phyloP scores from a whole-genome alignment of 2,329 filamentous ascomycete species.

The Purpureocillium takamizusanense region DNA sequence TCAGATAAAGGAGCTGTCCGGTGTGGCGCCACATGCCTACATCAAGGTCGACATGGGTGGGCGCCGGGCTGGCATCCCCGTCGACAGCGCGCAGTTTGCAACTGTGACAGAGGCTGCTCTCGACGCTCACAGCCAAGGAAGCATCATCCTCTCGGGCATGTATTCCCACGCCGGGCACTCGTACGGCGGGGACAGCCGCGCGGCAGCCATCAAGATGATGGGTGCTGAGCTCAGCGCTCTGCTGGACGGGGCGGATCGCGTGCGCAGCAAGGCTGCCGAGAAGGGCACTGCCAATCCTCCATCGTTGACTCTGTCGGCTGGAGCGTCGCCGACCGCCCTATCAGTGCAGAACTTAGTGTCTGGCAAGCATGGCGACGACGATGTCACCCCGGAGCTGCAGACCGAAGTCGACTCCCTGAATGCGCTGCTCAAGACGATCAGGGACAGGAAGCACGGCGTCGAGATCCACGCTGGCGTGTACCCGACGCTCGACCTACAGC shows the following conservation, averaged over 20 bases:
- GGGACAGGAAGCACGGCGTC: constrained; percentile 33
- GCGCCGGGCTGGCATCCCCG: constrained; percentile 57
- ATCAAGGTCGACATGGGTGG: constrained; percentile 70
- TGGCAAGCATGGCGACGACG: constrained; percentile 3
- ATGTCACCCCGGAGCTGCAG: constrained; percentile 8
- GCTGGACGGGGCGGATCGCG: constrained; percentile 13
- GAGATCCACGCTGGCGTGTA: constrained; percentile 74
- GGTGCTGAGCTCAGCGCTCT: constrained; percentile 19
- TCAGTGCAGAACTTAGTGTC: constrained; percentile 15
- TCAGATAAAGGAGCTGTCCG: constrained; percentile 30
- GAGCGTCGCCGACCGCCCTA: constrained; percentile 63
- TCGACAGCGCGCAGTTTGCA: constrained; percentile 38
- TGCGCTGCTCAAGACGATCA: constrained; percentile 16
- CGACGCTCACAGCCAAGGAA: constrained; percentile 16
- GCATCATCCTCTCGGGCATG: constrained; percentile 47
- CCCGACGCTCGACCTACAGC: constrained; percentile 67
- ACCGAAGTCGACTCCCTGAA: constrained; percentile 10
- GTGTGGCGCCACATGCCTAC: constrained; percentile 46
- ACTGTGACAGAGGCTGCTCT: constrained; percentile 30
- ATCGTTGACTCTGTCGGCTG: constrained; percentile 48
- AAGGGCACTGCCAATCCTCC: constrained; percentile 8
- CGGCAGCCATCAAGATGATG: constrained; percentile 21
- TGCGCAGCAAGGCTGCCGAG: constrained; percentile 10
- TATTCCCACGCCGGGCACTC: constrained; percentile 69
- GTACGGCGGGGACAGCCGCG: constrained; percentile 38